phyloP scores from a whole-genome alignment of 2,329 filamentous ascomycete species.

The Colletotrichum destructivum region DNA sequence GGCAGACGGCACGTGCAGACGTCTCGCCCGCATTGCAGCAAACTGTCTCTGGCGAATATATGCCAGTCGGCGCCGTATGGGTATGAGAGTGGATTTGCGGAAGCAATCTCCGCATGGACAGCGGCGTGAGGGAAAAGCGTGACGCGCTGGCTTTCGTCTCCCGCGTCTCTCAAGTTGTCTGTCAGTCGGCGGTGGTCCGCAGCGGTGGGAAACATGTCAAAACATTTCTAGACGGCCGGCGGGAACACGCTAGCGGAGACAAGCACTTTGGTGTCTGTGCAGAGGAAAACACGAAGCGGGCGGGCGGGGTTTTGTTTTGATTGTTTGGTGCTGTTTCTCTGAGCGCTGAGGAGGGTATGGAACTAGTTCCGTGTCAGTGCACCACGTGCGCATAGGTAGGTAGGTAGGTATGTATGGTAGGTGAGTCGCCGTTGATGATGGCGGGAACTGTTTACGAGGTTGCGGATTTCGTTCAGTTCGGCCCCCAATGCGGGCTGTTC shows the following conservation, averaged over 20 bases:
- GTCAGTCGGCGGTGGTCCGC: background rate
- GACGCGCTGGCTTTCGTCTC: background rate
- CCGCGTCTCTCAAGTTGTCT: background rate
- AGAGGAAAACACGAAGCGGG: background rate
- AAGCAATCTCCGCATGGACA: background rate
- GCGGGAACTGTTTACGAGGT: slow-evolving; percentile 3
- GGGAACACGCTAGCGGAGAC: background rate
- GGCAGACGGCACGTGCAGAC: background rate
- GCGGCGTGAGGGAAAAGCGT: background rate
- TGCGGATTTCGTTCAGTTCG: slow-evolving; percentile 23
- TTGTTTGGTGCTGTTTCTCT: no score
- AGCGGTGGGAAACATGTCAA: background rate
- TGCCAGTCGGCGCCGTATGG: background rate
- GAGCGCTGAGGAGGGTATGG: background rate
- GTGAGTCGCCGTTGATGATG: background rate
- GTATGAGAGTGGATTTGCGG: background rate
- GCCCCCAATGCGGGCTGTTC: slow-evolving; percentile 11
- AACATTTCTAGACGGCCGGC: background rate
- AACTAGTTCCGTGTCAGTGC: background rate
- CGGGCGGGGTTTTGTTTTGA: no score
- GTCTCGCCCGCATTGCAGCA: slow-evolving; percentile 4
- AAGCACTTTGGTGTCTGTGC: slow-evolving; percentile 10
- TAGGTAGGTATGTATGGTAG: no score
- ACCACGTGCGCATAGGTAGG: background rate
- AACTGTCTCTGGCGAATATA: background rate